Conservation (phyloP, 2,329 filamentous ascomycete genomes). For the Penicillium sp. region DNA sequence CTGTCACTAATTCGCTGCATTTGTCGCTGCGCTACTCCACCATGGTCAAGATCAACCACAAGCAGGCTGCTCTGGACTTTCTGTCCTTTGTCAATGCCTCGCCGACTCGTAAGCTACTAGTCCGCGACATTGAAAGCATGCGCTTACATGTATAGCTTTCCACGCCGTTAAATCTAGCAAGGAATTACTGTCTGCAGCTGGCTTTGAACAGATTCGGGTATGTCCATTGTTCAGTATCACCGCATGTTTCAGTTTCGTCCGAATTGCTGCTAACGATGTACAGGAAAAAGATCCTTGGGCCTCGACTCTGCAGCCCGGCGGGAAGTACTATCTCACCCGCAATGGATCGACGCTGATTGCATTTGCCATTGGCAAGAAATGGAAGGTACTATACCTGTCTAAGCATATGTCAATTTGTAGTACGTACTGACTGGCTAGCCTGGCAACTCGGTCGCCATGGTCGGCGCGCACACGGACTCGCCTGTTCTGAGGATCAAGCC, state of each 20-base stretch:
- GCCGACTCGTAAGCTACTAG: conserved; percentile 69
- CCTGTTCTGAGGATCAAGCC: conserved; percentile 90
- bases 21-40: conserved; percentile 11
- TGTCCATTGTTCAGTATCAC: background rate
- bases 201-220: conserved; percentile 79
- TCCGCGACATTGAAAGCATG: conserved; percentile 8
- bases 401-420: background rate
- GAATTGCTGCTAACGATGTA: background rate
- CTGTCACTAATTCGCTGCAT: background rate
- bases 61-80: conserved; percentile 68
- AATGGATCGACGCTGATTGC: conserved; percentile 90
- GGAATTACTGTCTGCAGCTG: conserved; percentile 71
- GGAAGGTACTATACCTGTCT: conserved; percentile 53
- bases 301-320: conserved; percentile 72
- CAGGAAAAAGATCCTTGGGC: conserved; percentile 86
- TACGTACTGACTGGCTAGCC: conserved; percentile 42
- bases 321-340: conserved; percentile 93
- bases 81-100: conserved; percentile 91
- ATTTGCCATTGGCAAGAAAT: conserved; percentile 85
- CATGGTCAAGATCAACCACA: conserved; percentile 27
- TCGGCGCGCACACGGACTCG: conserved; percentile 95
- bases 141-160: conserved; percentile 62
- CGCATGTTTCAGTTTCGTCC: background rate
- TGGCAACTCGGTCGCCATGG: conserved; percentile 85
- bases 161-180: conserved; percentile 83